Conservation (phyloP, 371 early-diverging fungal species). For the Syncephalastrum monosporum region DNA sequence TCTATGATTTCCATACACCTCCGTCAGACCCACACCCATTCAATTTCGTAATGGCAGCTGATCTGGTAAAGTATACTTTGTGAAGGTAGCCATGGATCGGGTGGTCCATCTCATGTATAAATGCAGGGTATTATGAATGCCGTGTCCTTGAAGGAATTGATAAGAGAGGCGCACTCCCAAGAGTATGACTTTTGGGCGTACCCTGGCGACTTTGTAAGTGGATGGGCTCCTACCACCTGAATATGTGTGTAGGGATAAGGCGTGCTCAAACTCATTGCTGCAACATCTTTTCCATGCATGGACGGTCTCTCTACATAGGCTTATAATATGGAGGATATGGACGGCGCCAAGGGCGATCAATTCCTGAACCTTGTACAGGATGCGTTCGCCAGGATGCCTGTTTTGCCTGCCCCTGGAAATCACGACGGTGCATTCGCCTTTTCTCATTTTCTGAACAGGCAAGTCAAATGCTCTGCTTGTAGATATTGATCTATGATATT, state of each 20-base stretch:
- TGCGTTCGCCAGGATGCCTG: conserved; percentile 20
- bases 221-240: no score
- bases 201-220: conserved; percentile 25
- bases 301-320: conserved; percentile 9
- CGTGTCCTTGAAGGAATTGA: conserved; percentile 19
- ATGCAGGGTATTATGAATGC: conserved; percentile 31
- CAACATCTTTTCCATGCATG: not conserved
- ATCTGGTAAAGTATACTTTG: conserved; percentile 16
- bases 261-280: not conserved
- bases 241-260: no score
- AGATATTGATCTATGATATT: not conserved
- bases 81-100: not conserved
- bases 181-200: conserved; percentile 33
- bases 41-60: conserved; percentile 25
- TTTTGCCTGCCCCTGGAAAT: conserved; percentile 20
- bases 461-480: no score
- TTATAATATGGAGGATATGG: conserved; percentile 21
- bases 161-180: conserved; percentile 10
- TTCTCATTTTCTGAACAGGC: conserved; percentile 16
- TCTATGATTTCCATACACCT: conserved; percentile 20
- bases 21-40: conserved; percentile 9
- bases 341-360: conserved; percentile 21
- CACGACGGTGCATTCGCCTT: conserved; percentile 22
- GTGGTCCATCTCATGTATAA: not conserved
- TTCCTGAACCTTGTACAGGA: conserved; percentile 23